Base-by-base conservation (phyloP, 768 basidiomycete genomes). In the Erythrobasidium yunnanense region DNA sequence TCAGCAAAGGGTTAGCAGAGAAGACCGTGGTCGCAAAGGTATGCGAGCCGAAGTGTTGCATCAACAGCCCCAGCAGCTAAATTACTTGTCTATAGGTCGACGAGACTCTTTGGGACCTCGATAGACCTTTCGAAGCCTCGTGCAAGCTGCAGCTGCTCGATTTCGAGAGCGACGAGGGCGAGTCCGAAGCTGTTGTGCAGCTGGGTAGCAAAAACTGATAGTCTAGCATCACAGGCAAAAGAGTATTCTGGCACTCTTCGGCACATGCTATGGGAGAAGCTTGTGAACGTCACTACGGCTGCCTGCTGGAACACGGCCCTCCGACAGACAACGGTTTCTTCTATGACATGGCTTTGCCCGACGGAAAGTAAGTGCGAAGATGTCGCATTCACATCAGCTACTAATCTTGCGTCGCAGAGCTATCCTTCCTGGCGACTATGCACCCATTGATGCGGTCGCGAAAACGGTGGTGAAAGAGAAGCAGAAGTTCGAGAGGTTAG, bases 211-310 rank as follows among this genome's bases (percentile, higher is more conserved):
- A 57, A 22, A n/a, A 5, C 4, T 34, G 4, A 72, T 6, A 69
- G 70, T 71, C 49, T 72, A 68, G 63, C 70, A 71, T 71, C 52
- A 57, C 76, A 85, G 91, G 93, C 67, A 91, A 96, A 77, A 87
- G 86, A 72, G 95, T 99, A 6, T 99, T 97, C 80, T 99, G 95
- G 95, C 95, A 97, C 76, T 97, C 95, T 18, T 96, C 92, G 25
- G 95, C 95, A 0, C 95, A 97, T 77, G 90, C 97, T 65, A 82
- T 99, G 18, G 95, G 95, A 49, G 95, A 99, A 78, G 87, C 93
- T 60, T 84, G 90, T 45, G 95, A 99, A 77, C 83, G 87, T 57
- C 90, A 95, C 75, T 93, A 96, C 75, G 93, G 92, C 42, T 95
- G 91, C 76, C 91, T 95, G 79, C 81, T 99, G 15, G 95, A 92